Conservation (phyloP, 202 grass and related monocot genomes). For the Panicum hallii region DNA sequence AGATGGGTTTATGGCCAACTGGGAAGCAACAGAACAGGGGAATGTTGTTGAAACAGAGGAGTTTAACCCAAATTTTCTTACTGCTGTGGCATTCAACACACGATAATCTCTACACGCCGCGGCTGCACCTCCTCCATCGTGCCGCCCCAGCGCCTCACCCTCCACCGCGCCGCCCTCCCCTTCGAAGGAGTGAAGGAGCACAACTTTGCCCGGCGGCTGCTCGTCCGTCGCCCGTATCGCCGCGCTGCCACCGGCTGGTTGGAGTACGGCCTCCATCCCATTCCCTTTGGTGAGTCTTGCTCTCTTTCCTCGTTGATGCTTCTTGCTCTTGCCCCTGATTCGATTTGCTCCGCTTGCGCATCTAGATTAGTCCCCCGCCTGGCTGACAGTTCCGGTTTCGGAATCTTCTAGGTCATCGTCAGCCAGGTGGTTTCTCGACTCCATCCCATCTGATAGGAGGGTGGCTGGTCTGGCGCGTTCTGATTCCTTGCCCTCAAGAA, state of each 20-base stretch:
- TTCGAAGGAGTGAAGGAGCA: too few species aligned
- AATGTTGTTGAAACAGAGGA: too few species aligned
- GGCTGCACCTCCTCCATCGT: too few species aligned
- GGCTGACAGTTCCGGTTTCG: slow-evolving; percentile 17
- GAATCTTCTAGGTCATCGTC: background rate
- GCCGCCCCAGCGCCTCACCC: too few species aligned
- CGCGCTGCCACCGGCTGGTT: background rate
- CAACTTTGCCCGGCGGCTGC: background rate
- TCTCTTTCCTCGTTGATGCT: background rate
- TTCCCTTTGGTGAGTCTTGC: slow-evolving; percentile 27
- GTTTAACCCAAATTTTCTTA: too few species aligned
- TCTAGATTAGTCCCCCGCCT: background rate
- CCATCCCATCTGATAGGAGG: background rate
- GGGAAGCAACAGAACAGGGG: too few species aligned
- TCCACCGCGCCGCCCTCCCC: too few species aligned
- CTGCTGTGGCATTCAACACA: too few species aligned
- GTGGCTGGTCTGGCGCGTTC: background rate
- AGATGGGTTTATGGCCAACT: too few species aligned
- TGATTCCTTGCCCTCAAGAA: too few species aligned
- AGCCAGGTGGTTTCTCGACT: background rate
- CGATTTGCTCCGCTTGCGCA: background rate
- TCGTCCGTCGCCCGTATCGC: background rate
- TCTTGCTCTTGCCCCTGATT: background rate
- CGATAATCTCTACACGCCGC: too few species aligned
- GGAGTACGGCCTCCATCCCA: background rate